These are phyloP conservation scores for Leptographium lundbergii DNA, from an alignment of 2,329 filamentous ascomycete genomes.

Conservation along the genomic window DNA sequence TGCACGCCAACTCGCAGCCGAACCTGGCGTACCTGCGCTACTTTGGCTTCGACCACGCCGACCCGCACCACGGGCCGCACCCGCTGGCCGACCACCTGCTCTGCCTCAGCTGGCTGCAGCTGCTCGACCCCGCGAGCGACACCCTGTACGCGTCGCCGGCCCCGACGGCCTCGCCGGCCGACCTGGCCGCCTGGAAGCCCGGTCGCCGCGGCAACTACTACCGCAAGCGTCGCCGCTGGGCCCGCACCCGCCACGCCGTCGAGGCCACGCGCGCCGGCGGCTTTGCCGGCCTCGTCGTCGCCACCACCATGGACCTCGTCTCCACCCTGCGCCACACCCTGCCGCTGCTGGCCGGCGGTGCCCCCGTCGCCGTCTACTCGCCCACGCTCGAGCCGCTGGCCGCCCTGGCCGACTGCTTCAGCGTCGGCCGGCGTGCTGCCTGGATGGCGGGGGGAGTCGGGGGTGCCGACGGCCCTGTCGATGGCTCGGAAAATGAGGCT, in stretches of 20 bases:
- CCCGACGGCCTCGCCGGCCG: slow-evolving; percentile 41
- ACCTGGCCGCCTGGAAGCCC: slow-evolving; percentile 60
- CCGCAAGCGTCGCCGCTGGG: slow-evolving; percentile 79
- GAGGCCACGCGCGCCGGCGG: slow-evolving; percentile 61
- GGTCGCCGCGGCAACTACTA: slow-evolving; percentile 76
- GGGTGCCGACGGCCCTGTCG: not conserved
- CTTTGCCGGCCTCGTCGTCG: slow-evolving; percentile 74
- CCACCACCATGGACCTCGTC: slow-evolving; percentile 68
- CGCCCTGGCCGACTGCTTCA: slow-evolving; percentile 71
- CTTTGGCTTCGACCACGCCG: slow-evolving; percentile 69
- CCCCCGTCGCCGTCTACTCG: slow-evolving; percentile 75
- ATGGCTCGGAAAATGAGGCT: too few species aligned
- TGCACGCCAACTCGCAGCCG: slow-evolving; percentile 74
- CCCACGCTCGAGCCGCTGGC: slow-evolving; percentile 69
- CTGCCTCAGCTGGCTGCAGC: slow-evolving; percentile 81
- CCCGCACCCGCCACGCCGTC: slow-evolving; percentile 57
- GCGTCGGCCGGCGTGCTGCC: slow-evolving; percentile 63
- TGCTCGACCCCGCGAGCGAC: slow-evolving; percentile 66
- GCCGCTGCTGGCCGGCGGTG: slow-evolving; percentile 71
- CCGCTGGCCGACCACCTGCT: slow-evolving; percentile 74
- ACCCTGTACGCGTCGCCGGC: slow-evolving; percentile 58
- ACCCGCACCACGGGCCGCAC: slow-evolving; percentile 53
- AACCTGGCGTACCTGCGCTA: slow-evolving; percentile 82
- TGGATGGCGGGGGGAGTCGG: slow-evolving; percentile 29
- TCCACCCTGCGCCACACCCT: slow-evolving; percentile 64